Evolutionary conservation across 495 filamentous ascomycete genomes (phyloP).

Genomic region (Aspergillus bertholletiae): DNA sequence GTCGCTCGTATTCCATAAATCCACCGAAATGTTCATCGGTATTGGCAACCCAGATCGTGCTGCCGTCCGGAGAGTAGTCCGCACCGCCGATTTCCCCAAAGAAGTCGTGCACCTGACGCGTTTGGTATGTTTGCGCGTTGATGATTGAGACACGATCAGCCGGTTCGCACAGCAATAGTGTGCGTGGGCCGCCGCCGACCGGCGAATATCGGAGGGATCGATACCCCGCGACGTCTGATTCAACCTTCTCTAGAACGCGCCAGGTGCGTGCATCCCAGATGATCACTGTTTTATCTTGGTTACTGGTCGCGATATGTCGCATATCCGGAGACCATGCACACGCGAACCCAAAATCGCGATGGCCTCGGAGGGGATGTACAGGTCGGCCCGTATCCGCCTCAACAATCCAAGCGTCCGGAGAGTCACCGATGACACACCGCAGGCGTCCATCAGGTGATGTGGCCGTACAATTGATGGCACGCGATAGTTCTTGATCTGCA

Average conservation of each 20-base stretch:
- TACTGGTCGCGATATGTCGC: slow-evolving; percentile 82
- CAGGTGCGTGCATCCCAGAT: slow-evolving; percentile 85
- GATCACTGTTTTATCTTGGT: slow-evolving; percentile 79
- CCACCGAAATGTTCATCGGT: slow-evolving; percentile 74
- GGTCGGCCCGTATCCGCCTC: slow-evolving; percentile 59
- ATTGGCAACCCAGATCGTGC: slow-evolving; percentile 69
- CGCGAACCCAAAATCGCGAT: slow-evolving; percentile 82
- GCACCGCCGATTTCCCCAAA: slow-evolving; percentile 85
- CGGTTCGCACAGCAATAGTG: slow-evolving; percentile 77
- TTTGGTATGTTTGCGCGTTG: slow-evolving; percentile 63
- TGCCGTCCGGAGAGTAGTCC: slow-evolving; percentile 67
- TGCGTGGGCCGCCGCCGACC: slow-evolving; percentile 65
- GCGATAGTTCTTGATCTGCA: slow-evolving; percentile 55
- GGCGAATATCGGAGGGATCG: slow-evolving; percentile 80
- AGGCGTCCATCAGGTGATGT: slow-evolving; percentile 76
- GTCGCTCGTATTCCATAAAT: slow-evolving; percentile 70
- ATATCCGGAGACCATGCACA: slow-evolving; percentile 91
- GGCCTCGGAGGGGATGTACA: slow-evolving; percentile 58
- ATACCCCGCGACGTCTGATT: slow-evolving; percentile 74
- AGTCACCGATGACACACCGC: slow-evolving; percentile 72
- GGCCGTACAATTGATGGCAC: slow-evolving; percentile 80
- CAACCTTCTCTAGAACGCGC: slow-evolving; percentile 59
- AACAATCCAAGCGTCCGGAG: slow-evolving; percentile 53
- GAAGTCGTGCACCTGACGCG: slow-evolving; percentile 74
- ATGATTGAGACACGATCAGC: slow-evolving; percentile 80